Percentiles rank a stretch among this genome's conserved stretches.
These are phyloP conservation scores for Botrytis sinoallii DNA, from an alignment of 2,329 filamentous ascomycete genomes.

Conservation along the genomic window DNA sequence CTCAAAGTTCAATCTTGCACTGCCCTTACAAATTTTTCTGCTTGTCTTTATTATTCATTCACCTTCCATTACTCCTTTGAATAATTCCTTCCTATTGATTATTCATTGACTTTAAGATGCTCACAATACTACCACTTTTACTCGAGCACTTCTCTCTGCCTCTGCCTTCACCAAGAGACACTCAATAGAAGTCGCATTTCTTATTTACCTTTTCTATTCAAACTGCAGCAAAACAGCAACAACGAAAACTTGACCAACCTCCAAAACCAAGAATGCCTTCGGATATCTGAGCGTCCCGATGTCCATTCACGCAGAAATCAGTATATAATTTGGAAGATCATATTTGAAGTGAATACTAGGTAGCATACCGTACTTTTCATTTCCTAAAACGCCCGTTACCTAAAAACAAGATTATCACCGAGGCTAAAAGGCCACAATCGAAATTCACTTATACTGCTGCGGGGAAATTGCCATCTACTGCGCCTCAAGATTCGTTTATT, in stretches of 20 bases:
- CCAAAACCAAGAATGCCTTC: neutral
- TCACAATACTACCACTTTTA: neutral
- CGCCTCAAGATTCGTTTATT: neutral
- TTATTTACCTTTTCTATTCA: neutral
- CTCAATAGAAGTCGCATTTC: neutral
- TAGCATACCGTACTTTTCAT: neutral
- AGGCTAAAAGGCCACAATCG: neutral
- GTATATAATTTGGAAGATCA: neutral
- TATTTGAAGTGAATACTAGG: neutral
- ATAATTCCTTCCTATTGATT: neutral
- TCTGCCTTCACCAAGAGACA: neutral
- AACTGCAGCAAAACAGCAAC: neutral
- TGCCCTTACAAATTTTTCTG: neutral
- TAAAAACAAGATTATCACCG: neutral
- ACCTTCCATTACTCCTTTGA: neutral
- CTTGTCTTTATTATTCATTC: neutral
- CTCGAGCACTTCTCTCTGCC: neutral
- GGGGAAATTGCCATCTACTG: neutral
- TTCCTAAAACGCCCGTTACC: neutral
- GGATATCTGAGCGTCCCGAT: fast-evolving
- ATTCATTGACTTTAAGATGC: neutral
- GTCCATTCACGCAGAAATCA: neutral
- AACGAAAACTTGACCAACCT: neutral
- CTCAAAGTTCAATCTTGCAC: neutral
- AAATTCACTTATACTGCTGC: neutral